phyloP scores from a whole-genome alignment of 1,284 basidiomycete genomes.

The Ganoderma sp. region DNA sequence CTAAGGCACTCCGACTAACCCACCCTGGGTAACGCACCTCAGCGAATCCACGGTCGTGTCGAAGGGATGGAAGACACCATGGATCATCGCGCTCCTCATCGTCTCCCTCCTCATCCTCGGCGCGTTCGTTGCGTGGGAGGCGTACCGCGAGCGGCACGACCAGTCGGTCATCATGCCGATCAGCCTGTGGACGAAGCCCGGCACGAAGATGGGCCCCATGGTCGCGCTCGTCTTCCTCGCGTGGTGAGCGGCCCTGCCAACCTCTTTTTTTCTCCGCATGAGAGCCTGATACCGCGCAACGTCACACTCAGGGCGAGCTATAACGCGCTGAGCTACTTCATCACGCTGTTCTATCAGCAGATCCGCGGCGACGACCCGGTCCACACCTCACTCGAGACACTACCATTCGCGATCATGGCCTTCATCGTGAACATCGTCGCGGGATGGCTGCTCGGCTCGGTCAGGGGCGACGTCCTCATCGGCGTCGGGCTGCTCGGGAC shows the following conservation, averaged over 20 bases:
- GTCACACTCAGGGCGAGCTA: conserved; percentile 23
- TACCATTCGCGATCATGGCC: conserved; percentile 37
- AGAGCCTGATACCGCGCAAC: no score
- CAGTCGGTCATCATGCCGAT: conserved; percentile 44
- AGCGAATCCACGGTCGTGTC: conserved; percentile 40
- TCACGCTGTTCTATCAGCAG: conserved; percentile 43
- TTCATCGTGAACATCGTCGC: conserved; percentile 39
- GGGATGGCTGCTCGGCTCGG: conserved; percentile 35
- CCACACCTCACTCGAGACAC: conserved; percentile 36
- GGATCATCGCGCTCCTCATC: conserved; percentile 40
- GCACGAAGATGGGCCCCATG: conserved; percentile 41
- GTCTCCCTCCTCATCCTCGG: conserved; percentile 40
- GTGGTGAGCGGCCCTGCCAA: conserved; percentile 34
- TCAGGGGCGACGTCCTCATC: not conserved
- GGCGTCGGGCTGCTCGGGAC: not conserved
- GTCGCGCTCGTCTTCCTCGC: conserved; percentile 43
- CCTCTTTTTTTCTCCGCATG: no score
- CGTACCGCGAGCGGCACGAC: conserved; percentile 38
- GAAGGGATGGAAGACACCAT: conserved; percentile 44
- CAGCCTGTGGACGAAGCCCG: conserved; percentile 43
- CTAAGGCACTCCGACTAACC: not conserved
- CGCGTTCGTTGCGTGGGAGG: conserved; percentile 43
- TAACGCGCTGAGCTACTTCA: conserved; percentile 44
- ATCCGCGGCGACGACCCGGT: conserved; percentile 40
- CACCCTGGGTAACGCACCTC: not conserved